These are phyloP conservation scores for Cutaneotrichosporon sp. DNA, from an alignment of 1,284 basidiomycete genomes.

Conservation along the genomic window DNA sequence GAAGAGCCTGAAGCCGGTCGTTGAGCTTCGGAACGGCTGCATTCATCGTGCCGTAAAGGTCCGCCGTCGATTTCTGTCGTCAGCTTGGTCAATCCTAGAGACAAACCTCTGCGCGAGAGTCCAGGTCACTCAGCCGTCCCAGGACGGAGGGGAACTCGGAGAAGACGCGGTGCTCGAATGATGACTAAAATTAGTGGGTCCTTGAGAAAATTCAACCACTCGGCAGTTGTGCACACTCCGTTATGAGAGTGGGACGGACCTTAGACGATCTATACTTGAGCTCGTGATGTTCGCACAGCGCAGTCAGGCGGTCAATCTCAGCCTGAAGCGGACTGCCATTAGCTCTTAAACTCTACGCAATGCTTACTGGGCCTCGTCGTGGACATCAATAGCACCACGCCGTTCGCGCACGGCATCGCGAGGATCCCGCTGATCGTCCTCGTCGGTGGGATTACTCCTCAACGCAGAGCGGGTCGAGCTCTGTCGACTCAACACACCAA, in stretches of 20 bases:
- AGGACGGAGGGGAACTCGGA: conserved; percentile 30
- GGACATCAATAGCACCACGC: background rate
- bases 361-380: background rate
- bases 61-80: conserved; percentile 20
- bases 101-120: conserved; percentile 39
- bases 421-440: background rate
- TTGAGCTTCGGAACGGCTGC: conserved; percentile 17
- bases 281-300: conserved; percentile 38
- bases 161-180: conserved; percentile 41
- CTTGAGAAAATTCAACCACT: too few species aligned
- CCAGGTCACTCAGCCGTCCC: conserved; percentile 24
- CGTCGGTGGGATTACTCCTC: background rate
- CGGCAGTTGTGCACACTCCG: too few species aligned
- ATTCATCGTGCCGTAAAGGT: conserved; percentile 23
- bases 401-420: background rate
- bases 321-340: conserved; percentile 28
- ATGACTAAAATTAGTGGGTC: conserved; percentile 19
- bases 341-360: background rate
- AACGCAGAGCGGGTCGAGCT: background rate
- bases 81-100: background rate
- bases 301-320: conserved; percentile 34
- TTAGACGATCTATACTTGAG: conserved; percentile 33
- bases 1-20: conserved; percentile 19
- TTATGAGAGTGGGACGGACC: conserved; percentile 22
- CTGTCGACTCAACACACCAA: background rate